Conservation (phyloP, 306 rosid genomes). For the Gillenia trifoliata region DNA sequence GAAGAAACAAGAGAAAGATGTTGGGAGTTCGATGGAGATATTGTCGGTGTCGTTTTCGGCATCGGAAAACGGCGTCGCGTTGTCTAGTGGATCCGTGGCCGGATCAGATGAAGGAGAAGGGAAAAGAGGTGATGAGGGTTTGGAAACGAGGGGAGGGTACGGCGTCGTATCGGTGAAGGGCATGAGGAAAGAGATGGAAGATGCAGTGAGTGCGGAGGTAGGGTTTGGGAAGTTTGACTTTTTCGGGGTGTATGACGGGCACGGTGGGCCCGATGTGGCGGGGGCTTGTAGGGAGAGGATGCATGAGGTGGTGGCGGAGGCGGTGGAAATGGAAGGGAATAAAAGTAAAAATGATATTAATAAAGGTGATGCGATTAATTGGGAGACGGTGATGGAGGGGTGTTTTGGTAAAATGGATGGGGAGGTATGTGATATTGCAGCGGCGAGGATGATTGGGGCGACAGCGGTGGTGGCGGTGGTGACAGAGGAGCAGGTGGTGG, state of each 20-base stretch:
- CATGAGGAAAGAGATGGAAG: conserved; percentile 84
- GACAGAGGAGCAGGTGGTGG: conserved; percentile 39
- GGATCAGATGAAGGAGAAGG: not conserved
- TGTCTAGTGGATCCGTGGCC: not conserved
- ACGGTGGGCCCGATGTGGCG: conserved; percentile 76
- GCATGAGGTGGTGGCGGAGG: conserved; percentile 59
- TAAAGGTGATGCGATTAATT: conserved; percentile 15
- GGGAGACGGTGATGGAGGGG: conserved; percentile 73
- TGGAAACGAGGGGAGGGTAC: conserved; percentile 10
- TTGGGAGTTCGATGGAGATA: conserved; percentile 25
- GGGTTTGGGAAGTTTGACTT: conserved; percentile 55
- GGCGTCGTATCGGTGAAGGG: conserved; percentile 72
- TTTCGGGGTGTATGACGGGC: conserved; percentile 82
- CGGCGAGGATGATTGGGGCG: conserved; percentile 54
- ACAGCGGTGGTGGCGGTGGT: conserved; percentile 65
- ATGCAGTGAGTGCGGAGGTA: conserved; percentile 62
- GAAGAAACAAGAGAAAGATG: not conserved
- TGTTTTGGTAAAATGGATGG: conserved; percentile 72
- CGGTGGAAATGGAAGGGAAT: conserved; percentile 13
- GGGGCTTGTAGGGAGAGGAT: conserved; percentile 52
- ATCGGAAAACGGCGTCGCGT: conserved; percentile 4
- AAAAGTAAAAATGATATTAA: not conserved
- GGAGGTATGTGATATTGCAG: conserved; percentile 45
- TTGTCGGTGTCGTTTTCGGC: conserved; percentile 24
- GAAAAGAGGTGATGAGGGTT: not conserved